These are phyloP conservation scores for Phytophthora niederhauseri DNA, from an alignment of 352 stramenopile species.

Conservation along the genomic window DNA sequence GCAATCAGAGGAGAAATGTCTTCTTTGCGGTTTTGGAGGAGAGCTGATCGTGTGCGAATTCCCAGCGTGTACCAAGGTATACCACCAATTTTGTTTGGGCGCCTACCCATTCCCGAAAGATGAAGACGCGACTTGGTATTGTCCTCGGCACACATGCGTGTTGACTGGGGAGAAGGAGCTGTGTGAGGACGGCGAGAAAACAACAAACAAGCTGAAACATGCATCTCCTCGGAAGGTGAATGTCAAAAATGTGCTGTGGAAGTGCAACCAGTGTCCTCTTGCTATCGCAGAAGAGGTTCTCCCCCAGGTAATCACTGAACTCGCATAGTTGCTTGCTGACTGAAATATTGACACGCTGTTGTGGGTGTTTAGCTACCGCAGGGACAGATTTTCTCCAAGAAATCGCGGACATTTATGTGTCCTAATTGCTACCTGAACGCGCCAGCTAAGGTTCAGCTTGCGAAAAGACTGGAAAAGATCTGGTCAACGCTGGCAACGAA, in stretches of 20 bases:
- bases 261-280: conserved; percentile 77
- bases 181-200: conserved; percentile 46
- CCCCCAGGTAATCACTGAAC: conserved; percentile 47
- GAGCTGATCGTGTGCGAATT: conserved; percentile 89
- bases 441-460: conserved; percentile 70
- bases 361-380: conserved; percentile 53
- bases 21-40: conserved; percentile 81
- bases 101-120: conserved; percentile 81
- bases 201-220: conserved; percentile 44
- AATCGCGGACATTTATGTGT: conserved; percentile 71
- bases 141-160: conserved; percentile 77
- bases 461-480: conserved; percentile 79
- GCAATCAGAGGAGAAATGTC: conserved; percentile 80
- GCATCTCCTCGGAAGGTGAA: conserved; percentile 54
- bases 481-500: conserved; percentile 90
- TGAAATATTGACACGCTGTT: conserved; percentile 14
- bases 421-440: conserved; percentile 66
- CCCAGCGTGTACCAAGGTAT: conserved; percentile 81
- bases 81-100: conserved; percentile 87
- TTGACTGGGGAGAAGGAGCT: conserved; percentile 64
- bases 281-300: conserved; percentile 64
- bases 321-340: background rate
- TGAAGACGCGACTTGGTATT: conserved; percentile 83
- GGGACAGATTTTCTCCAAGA: conserved; percentile 70
- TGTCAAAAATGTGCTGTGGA: conserved; percentile 77